A percentile compares a stretch with the other conserved stretches of the same genome.
phyloP scores from a whole-genome alignment of 306 rosid genomes.

The Ziziphus jujuba region DNA sequence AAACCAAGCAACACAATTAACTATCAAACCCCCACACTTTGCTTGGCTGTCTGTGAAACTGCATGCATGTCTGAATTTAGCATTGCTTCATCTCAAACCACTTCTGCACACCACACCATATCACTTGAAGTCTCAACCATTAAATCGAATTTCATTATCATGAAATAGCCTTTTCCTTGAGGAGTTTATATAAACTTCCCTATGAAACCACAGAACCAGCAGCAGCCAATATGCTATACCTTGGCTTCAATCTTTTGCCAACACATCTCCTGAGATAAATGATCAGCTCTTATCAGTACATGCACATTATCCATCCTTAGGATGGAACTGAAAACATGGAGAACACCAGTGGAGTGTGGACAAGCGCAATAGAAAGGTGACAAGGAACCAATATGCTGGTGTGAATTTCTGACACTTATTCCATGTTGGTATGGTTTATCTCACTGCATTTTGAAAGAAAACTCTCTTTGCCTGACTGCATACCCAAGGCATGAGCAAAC shows the following conservation, averaged over 20 bases:
- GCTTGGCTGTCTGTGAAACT: neutral
- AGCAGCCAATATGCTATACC: slow-evolving; percentile 22
- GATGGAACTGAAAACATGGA: slow-evolving; percentile 28
- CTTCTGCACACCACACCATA: neutral
- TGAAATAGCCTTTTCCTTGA: neutral
- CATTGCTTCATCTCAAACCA: neutral
- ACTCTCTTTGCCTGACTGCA: slow-evolving; percentile 57
- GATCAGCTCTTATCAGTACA: slow-evolving; percentile 9
- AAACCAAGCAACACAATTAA: neutral
- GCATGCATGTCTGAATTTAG: neutral
- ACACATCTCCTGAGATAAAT: slow-evolving; percentile 20
- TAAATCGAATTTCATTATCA: neutral
- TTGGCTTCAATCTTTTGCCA: slow-evolving; percentile 11
- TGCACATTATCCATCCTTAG: slow-evolving; percentile 26
- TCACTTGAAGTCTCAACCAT: neutral
- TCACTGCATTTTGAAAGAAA: slow-evolving; percentile 48
- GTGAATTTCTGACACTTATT: slow-evolving; percentile 27
- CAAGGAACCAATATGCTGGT: slow-evolving; percentile 14
- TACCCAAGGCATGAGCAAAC: slow-evolving; percentile 92
- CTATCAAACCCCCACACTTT: neutral
- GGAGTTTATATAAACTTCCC: slow-evolving; percentile 14
- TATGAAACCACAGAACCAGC: slow-evolving; percentile 25
- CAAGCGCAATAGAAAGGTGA: slow-evolving; percentile 17
- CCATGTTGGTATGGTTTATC: slow-evolving; percentile 33
- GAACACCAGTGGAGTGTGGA: neutral